Conservation (phyloP, 768 basidiomycete genomes). For the Mycena venus region DNA sequence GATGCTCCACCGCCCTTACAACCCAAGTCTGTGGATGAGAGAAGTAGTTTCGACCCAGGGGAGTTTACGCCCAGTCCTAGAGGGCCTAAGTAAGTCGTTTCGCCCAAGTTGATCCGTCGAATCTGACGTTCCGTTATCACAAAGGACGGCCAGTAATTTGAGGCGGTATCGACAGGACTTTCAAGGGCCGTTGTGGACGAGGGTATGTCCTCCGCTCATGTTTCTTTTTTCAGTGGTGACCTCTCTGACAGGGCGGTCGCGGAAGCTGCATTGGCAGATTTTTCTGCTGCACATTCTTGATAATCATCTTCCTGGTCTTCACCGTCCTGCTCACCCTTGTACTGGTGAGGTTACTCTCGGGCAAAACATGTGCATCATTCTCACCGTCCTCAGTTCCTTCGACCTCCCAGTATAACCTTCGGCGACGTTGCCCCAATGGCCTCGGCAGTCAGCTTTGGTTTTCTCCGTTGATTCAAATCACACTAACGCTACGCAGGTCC, state of each 20-base stretch:
- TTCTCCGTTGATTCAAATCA: not conserved
- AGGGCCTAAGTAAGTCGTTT: constrained; percentile 42
- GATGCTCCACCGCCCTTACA: constrained; percentile 27
- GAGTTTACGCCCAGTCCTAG: constrained; percentile 53
- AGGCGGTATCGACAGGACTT: constrained; percentile 68
- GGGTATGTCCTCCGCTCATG: constrained; percentile 52
- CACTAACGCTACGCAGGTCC: constrained; percentile 37
- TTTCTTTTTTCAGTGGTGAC: not conserved
- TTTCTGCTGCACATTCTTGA: constrained; percentile 82
- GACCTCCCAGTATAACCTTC: constrained; percentile 77
- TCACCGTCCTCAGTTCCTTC: constrained; percentile 70
- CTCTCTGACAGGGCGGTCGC: constrained; percentile 64
- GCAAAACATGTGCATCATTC: not conserved
- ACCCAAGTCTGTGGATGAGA: constrained; percentile 42
- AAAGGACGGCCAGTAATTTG: constrained; percentile 57
- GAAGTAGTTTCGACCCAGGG: constrained; percentile 55
- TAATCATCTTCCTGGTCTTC: constrained; percentile 71
- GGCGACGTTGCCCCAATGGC: constrained; percentile 60
- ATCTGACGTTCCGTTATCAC: not conserved
- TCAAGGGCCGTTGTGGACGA: constrained; percentile 79
- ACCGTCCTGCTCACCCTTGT: constrained; percentile 76
- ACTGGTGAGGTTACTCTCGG: constrained; percentile 61
- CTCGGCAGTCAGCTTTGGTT: constrained; percentile 55
- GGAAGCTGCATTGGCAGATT: constrained; percentile 75
- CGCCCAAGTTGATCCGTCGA: constrained; percentile 8